A percentile compares a stretch with the other conserved stretches of the same genome.
Evolutionary conservation across 176 grass and related monocot genomes (phyloP).

Genomic region (Guadua angustifolia): DNA sequence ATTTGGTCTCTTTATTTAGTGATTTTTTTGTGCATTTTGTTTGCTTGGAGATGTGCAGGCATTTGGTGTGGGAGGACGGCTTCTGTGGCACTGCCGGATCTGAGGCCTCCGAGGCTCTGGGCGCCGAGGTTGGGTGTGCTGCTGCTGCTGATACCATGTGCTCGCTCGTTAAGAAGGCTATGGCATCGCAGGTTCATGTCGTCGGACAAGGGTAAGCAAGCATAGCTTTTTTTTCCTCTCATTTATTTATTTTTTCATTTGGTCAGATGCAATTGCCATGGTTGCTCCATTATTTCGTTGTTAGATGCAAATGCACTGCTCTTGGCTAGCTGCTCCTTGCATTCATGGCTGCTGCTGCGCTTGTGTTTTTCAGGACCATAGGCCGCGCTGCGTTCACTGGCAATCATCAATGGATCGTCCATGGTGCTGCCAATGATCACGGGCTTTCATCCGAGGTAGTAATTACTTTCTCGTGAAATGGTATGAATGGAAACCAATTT

Average conservation of each 20-base stretch:
- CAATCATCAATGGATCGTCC: conserved; percentile 73
- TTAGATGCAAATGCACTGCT: conserved; percentile 28
- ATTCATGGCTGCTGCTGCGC: conserved; percentile 29
- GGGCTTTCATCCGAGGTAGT: conserved; percentile 63
- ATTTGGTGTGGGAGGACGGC: conserved; percentile 88
- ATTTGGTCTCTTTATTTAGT: background rate
- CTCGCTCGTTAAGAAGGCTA: conserved; percentile 64
- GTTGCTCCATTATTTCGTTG: background rate
- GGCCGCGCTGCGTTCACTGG: conserved; percentile 72
- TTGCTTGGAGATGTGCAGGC: conserved; percentile 54
- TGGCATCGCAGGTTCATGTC: conserved; percentile 71
- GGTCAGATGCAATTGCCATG: conserved; percentile 9
- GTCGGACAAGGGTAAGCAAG: conserved; percentile 66
- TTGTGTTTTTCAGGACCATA: conserved; percentile 55
- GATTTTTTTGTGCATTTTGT: conserved; percentile 10
- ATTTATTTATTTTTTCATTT: background rate
- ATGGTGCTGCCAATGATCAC: conserved; percentile 52
- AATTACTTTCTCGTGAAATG: conserved; percentile 30
- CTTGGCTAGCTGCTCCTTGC: conserved; percentile 7
- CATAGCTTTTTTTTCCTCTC: background rate
- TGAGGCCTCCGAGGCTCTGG: conserved; percentile 48
- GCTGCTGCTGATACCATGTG: conserved; percentile 48
- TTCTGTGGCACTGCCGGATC: conserved; percentile 63
- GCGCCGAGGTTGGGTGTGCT: conserved; percentile 42
- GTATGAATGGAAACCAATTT: conserved; percentile 48